Evolutionary conservation across 768 basidiomycete genomes (phyloP).

Genomic region (Rhodotorula paludigena): DNA sequence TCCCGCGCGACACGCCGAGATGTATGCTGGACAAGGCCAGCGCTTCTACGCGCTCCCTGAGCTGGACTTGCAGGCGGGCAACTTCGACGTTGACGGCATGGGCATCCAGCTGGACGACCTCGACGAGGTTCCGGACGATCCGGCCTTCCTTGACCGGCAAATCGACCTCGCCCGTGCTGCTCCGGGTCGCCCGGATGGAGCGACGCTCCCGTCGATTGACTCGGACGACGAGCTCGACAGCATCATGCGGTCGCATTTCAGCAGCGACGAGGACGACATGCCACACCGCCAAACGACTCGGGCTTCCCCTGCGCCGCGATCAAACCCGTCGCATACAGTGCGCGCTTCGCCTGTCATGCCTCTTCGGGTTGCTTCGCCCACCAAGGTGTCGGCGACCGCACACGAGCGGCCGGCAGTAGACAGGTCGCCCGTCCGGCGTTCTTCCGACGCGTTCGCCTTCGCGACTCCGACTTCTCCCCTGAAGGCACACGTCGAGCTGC

Average conservation of each 20-base stretch:
- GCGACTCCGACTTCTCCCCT: slow-evolving; percentile 36
- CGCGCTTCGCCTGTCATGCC: neutral
- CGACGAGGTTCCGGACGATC: slow-evolving; percentile 41
- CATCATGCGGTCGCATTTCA: slow-evolving; percentile 36
- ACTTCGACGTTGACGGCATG: neutral
- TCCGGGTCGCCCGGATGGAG: neutral
- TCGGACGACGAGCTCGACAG: slow-evolving; percentile 43
- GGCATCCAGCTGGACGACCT: slow-evolving; percentile 44
- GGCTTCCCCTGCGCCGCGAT: too few relatives aligned
- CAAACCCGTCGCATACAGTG: too few relatives aligned
- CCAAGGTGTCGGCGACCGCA: slow-evolving; percentile 10
- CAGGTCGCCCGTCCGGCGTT: slow-evolving; percentile 2
- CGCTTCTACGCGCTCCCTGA: slow-evolving; percentile 18
- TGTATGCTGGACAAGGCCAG: too few relatives aligned
- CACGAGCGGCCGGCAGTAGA: neutral
- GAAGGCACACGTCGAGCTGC: slow-evolving; percentile 22
- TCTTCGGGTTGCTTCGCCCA: slow-evolving; percentile 5
- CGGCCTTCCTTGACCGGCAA: neutral
- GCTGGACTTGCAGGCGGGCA: neutral
- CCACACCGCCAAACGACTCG: neutral
- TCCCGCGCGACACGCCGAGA: neutral
- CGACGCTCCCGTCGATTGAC: slow-evolving; percentile 1
- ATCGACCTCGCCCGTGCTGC: neutral
- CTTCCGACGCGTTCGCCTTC: slow-evolving; percentile 32
- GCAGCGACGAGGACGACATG: slow-evolving; percentile 34